Evolutionary conservation across 164 flowering plant species (phyloP).

Genomic region (Vitis rupestris): DNA sequence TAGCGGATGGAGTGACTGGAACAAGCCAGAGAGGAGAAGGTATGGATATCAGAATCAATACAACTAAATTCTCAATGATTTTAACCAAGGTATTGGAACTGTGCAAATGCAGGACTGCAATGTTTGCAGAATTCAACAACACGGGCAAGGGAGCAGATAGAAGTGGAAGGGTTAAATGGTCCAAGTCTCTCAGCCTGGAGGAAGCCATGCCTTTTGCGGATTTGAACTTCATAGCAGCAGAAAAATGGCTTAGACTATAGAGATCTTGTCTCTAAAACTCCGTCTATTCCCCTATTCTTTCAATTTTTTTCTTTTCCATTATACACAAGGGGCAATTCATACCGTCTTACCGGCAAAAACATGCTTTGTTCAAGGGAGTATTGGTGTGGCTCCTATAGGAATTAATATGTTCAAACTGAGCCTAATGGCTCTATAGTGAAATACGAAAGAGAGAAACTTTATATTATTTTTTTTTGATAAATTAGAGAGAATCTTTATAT

Average conservation of each 20-base stretch:
- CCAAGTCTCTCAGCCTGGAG: conserved; percentile 42
- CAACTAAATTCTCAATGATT: not conserved
- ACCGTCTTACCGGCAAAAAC: no score
- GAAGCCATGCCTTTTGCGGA: conserved; percentile 57
- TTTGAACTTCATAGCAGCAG: conserved; percentile 53
- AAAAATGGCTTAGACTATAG: conserved; percentile 71
- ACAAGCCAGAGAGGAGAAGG: not conserved
- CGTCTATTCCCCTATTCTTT: not conserved
- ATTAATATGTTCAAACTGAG: no score
- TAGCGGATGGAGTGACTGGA: conserved; percentile 49
- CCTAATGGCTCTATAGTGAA: no score
- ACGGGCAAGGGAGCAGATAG: conserved; percentile 70
- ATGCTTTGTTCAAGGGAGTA: no score
- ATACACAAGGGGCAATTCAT: not conserved
- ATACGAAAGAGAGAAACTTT: no score
- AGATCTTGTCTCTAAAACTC: not conserved
- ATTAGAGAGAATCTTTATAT: no score
- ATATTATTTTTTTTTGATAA: no score
- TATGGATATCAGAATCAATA: no score
- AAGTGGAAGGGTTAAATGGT: conserved; percentile 57
- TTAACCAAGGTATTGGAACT: not conserved
- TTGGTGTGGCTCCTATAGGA: no score
- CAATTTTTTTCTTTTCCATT: not conserved
- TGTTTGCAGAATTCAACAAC: conserved; percentile 68
- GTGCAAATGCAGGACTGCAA: conserved; percentile 51